These are phyloP conservation scores for Nitzschia putrida DNA, from an alignment of 108 stramenopile species.

Conservation along the genomic window DNA sequence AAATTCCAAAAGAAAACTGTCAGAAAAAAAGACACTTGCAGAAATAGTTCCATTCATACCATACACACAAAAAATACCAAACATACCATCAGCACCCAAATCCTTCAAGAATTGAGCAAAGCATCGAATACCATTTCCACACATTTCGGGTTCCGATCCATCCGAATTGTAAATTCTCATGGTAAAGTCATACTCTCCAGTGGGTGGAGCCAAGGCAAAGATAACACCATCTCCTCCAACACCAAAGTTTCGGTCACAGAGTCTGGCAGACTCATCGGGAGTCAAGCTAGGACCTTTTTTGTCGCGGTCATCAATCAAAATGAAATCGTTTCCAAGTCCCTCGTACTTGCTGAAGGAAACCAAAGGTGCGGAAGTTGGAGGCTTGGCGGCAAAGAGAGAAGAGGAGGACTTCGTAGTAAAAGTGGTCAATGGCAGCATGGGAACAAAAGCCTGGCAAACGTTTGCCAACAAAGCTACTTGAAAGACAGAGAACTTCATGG, in stretches of 20 bases:
- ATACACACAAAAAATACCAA: background rate
- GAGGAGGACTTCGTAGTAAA: background rate
- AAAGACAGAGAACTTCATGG: too few relatives aligned
- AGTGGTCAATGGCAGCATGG: too few relatives aligned
- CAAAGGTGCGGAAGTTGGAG: background rate
- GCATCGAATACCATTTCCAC: slow-evolving; percentile 98
- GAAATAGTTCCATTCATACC: background rate
- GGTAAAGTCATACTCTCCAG: slow-evolving; percentile 85
- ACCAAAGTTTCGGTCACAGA: slow-evolving; percentile 94
- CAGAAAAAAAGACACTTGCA: background rate
- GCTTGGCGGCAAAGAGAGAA: background rate
- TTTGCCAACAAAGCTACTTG: too few relatives aligned
- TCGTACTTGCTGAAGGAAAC: slow-evolving; percentile 95
- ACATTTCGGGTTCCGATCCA: slow-evolving; percentile 97
- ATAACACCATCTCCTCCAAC: slow-evolving; percentile 98
- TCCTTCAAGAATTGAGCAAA: slow-evolving; percentile 92
- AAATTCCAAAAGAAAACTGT: background rate
- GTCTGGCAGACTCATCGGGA: slow-evolving; percentile 76
- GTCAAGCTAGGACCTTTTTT: slow-evolving; percentile 73
- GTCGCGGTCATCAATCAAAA: slow-evolving; percentile 94
- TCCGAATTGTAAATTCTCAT: slow-evolving; percentile 98
- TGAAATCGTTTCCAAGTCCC: slow-evolving; percentile 98
- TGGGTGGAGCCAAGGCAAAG: slow-evolving; percentile 89
- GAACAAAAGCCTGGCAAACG: too few relatives aligned
- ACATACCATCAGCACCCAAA: slow-evolving; percentile 78